phyloP scores from a whole-genome alignment of 306 rosid species.

The Corylus heterophylla region DNA sequence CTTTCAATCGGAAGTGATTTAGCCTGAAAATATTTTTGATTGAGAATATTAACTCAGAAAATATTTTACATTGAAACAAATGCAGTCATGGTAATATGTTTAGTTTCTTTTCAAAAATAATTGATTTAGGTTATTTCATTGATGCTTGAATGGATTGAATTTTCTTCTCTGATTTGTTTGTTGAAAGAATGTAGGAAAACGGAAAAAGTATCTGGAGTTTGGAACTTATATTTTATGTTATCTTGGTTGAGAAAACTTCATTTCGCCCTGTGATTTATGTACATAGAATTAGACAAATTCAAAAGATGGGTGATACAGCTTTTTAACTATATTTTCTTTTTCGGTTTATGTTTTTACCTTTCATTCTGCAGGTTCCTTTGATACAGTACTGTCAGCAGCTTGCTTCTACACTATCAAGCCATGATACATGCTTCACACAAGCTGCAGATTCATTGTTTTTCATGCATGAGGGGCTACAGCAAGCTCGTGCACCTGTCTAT shows the following conservation, averaged over 20 bases:
- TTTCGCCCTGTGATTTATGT: neutral
- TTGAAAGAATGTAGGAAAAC: neutral
- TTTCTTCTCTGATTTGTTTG: neutral
- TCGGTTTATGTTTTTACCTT: conserved; percentile 12
- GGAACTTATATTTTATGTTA: neutral
- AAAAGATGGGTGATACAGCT: neutral
- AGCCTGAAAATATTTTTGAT: too few relatives aligned
- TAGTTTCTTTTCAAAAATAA: neutral
- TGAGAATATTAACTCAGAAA: too few relatives aligned
- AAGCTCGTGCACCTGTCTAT: conserved; percentile 95
- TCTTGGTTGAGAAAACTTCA: neutral
- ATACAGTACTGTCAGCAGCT: conserved; percentile 93
- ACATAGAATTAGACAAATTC: neutral
- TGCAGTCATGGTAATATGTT: neutral
- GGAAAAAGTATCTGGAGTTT: neutral
- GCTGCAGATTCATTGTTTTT: conserved; percentile 96
- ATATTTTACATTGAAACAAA: too few relatives aligned
- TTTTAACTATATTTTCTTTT: neutral
- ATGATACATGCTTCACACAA: conserved; percentile 93
- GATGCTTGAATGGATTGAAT: neutral
- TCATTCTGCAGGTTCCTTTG: conserved; percentile 75
- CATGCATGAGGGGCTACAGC: conserved; percentile 99
- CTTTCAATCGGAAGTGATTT: too few relatives aligned
- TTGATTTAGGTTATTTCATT: neutral
- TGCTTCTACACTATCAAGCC: conserved; percentile 85